A percentile compares a stretch with the other conserved stretches of the same genome.
Evolutionary conservation across 2,329 filamentous ascomycete species (phyloP).

Genomic region (Cytospora mali): DNA sequence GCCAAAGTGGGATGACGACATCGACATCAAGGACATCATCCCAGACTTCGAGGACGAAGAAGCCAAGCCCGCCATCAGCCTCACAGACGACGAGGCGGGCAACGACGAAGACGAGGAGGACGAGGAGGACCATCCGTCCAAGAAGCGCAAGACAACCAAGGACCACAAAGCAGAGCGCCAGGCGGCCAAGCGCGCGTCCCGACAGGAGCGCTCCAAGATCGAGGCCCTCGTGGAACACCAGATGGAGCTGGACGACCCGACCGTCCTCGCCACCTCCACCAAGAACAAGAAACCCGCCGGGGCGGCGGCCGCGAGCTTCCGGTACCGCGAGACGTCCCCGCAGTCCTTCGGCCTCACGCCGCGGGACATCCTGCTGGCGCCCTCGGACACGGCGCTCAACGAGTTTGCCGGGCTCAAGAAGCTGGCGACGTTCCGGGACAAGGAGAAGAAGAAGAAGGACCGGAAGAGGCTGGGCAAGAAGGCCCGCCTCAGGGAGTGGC

Average conservation of each 20-base stretch:
- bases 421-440: slow-evolving; percentile 84
- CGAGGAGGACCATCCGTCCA: slow-evolving; percentile 48
- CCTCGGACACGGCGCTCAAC: slow-evolving; percentile 83
- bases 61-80: slow-evolving; percentile 52
- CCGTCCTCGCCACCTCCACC: slow-evolving; percentile 56
- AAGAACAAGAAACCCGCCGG: slow-evolving; percentile 35
- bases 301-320: slow-evolving; percentile 60
- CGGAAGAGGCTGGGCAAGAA: slow-evolving; percentile 92
- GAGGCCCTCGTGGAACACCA: slow-evolving; percentile 84
- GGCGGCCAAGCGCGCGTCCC: slow-evolving; percentile 69
- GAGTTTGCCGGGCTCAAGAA: slow-evolving; percentile 94
- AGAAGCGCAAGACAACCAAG: slow-evolving; percentile 63
- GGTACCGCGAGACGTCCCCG: slow-evolving; percentile 92
- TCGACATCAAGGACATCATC: slow-evolving; percentile 91
- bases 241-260: slow-evolving; percentile 71
- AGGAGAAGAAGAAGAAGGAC: slow-evolving; percentile 86
- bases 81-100: slow-evolving; percentile 55
- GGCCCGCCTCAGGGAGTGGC: slow-evolving; percentile 85
- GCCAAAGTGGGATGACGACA: slow-evolving; percentile 94
- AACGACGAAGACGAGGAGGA: slow-evolving; percentile 43
- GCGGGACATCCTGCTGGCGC: slow-evolving; percentile 85
- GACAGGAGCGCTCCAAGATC: slow-evolving; percentile 79
- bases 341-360: slow-evolving; percentile 87
- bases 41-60: slow-evolving; percentile 79
- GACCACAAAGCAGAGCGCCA: slow-evolving; percentile 62